These are phyloP conservation scores for Rhodamnia rubescens DNA, from an alignment of 345 rosid species.

Conservation along the genomic window DNA sequence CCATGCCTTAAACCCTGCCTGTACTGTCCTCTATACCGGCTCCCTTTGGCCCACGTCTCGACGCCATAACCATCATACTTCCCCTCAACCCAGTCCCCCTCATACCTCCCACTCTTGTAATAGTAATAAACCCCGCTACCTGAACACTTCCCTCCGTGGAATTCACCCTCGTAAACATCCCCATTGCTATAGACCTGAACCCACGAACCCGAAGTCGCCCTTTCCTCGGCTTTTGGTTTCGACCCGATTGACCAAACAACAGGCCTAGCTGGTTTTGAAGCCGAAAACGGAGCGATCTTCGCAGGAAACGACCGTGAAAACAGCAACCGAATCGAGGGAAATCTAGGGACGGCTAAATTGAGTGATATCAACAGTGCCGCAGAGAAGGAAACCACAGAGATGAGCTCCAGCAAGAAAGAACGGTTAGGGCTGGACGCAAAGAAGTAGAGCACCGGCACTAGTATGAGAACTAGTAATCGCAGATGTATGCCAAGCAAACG, in stretches of 20 bases:
- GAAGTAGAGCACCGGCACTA: conserved; percentile 35
- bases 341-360: conserved; percentile 48
- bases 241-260: conserved; percentile 87
- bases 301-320: conserved; percentile 48
- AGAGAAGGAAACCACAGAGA: conserved; percentile 25
- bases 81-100: conserved; percentile 82
- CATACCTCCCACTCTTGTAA: conserved; percentile 60
- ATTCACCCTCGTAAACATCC: conserved; percentile 84
- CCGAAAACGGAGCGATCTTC: conserved; percentile 26
- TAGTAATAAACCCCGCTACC: conserved; percentile 83
- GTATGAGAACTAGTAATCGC: conserved; percentile 38
- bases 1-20: conserved; percentile 87
- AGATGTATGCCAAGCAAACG: conserved; percentile 48
- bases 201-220: conserved; percentile 49
- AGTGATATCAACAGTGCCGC: conserved; percentile 29
- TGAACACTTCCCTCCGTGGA: conserved; percentile 61
- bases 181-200: conserved; percentile 62
- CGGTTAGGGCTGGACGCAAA: conserved; percentile 21
- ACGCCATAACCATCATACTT: conserved; percentile 82
- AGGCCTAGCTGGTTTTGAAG: conserved; percentile 24
- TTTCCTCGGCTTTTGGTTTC: conserved; percentile 41
- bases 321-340: conserved; percentile 44
- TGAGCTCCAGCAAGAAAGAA: conserved; percentile 19
- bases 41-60: conserved; percentile 85
- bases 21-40: conserved; percentile 73